These are phyloP conservation scores for Termitomyces sp. DNA, from an alignment of 768 basidiomycete species.

Conservation along the genomic window DNA sequence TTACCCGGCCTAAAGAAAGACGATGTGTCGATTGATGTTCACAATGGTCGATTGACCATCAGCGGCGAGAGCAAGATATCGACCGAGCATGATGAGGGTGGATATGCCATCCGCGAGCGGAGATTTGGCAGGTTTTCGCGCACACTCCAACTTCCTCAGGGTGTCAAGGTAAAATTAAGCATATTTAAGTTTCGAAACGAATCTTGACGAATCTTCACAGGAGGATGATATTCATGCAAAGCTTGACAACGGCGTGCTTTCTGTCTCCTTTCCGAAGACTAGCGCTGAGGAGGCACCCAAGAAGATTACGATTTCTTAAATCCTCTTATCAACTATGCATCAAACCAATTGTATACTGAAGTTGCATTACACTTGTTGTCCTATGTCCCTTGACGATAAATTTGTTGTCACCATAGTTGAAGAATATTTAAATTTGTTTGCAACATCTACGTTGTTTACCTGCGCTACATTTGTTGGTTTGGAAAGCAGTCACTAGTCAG, in stretches of 20 bases:
- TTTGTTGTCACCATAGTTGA: no score
- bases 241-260: constrained; percentile 42
- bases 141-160: constrained; percentile 39
- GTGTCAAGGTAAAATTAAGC: constrained; percentile 36
- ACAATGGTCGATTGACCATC: constrained; percentile 40
- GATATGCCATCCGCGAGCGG: constrained; percentile 40
- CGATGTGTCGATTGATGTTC: constrained; percentile 39
- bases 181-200: neutral
- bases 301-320: constrained; percentile 30
- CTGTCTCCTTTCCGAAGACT: constrained; percentile 40
- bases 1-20: constrained; percentile 48
- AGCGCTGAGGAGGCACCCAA: constrained; percentile 34
- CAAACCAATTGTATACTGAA: no score
- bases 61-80: constrained; percentile 35
- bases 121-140: constrained; percentile 43
- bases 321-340: no score
- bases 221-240: constrained; percentile 38
- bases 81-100: constrained; percentile 25
- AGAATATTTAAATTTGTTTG: no score
- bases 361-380: no score
- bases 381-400: no score
- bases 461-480: no score
- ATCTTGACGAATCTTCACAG: constrained; percentile 14
- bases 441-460: no score
- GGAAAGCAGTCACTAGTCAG: no score